Conservation (phyloP, 495 filamentous ascomycete genomes). For the Penicillium arizonense region DNA sequence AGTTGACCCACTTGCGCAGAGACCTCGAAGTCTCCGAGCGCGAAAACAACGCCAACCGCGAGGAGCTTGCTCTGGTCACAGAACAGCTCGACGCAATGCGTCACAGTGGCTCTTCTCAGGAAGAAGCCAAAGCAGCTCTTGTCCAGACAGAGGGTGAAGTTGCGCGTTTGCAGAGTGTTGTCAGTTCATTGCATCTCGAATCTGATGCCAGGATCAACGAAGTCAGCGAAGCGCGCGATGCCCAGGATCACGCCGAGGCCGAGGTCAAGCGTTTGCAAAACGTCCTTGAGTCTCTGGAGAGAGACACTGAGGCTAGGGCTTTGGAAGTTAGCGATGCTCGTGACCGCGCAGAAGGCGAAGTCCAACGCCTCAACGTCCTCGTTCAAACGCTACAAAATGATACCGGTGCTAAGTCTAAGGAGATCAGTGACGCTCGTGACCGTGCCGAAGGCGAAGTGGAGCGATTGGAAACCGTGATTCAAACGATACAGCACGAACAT, state of each 20-base stretch:
- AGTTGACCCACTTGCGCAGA: slow-evolving; percentile 41
- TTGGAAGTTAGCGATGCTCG: slow-evolving; percentile 40
- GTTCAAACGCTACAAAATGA: slow-evolving; percentile 9
- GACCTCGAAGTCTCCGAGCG: slow-evolving; percentile 39
- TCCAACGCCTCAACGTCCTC: slow-evolving; percentile 10
- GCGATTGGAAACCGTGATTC: slow-evolving; percentile 10
- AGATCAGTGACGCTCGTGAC: slow-evolving; percentile 21
- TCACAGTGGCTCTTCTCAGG: slow-evolving; percentile 25
- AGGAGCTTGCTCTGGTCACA: slow-evolving; percentile 43
- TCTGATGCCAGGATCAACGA: slow-evolving; percentile 29
- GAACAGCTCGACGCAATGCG: slow-evolving; percentile 48
- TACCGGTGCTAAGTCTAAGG: not conserved
- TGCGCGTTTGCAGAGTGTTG: slow-evolving; percentile 28
- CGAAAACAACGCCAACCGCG: slow-evolving; percentile 35
- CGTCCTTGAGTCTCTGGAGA: slow-evolving; percentile 10
- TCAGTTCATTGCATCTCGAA: slow-evolving; percentile 31
- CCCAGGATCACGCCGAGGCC: slow-evolving; percentile 22
- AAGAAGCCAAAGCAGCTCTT: slow-evolving; percentile 37
- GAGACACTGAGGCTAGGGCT: not conserved
- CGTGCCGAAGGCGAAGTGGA: slow-evolving; percentile 19
- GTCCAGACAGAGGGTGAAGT: slow-evolving; percentile 53
- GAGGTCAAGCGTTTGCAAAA: slow-evolving; percentile 19
- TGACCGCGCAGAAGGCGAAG: slow-evolving; percentile 24
- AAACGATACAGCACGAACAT: slow-evolving; percentile 6
- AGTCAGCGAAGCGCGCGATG: slow-evolving; percentile 46